These are phyloP conservation scores for Pichia cabralensis DNA, from an alignment of 805 yeast species.

Conservation along the genomic window DNA sequence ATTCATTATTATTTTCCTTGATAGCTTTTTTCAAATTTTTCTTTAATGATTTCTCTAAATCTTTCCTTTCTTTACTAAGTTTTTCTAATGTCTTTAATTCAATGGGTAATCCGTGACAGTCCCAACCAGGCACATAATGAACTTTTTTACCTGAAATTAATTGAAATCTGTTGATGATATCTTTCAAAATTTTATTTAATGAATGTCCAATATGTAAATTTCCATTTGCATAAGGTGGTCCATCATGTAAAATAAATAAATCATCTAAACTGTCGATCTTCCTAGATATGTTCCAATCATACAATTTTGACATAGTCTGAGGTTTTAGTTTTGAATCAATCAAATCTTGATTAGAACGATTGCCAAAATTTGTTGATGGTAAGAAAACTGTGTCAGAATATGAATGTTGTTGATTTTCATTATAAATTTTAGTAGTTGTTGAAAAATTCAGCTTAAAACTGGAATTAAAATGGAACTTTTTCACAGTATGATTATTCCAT, in stretches of 20 bases:
- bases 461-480: no score
- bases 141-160: slow-evolving; percentile 50
- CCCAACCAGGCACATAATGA: slow-evolving; percentile 91
- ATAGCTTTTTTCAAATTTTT: slow-evolving; percentile 16
- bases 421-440: no score
- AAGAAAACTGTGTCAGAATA: slow-evolving; percentile 27
- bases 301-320: slow-evolving; percentile 48
- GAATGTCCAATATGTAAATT: slow-evolving; percentile 90
- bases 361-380: slow-evolving; percentile 63
- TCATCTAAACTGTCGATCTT: slow-evolving; percentile 24
- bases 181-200: slow-evolving; percentile 80
- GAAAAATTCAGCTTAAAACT: no score
- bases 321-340: slow-evolving; percentile 37
- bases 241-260: slow-evolving; percentile 76
- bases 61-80: slow-evolving; percentile 24
- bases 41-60: slow-evolving; percentile 22
- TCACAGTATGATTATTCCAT: no score
- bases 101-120: slow-evolving; percentile 96
- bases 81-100: slow-evolving; percentile 71
- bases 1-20: slow-evolving; percentile 10
- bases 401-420: no score
- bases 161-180: slow-evolving; percentile 67
- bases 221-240: slow-evolving; percentile 98
- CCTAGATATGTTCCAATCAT: slow-evolving; percentile 46
- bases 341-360: slow-evolving; percentile 40